phyloP scores from a whole-genome alignment of 768 basidiomycete species.

The Amanita exitialis region DNA sequence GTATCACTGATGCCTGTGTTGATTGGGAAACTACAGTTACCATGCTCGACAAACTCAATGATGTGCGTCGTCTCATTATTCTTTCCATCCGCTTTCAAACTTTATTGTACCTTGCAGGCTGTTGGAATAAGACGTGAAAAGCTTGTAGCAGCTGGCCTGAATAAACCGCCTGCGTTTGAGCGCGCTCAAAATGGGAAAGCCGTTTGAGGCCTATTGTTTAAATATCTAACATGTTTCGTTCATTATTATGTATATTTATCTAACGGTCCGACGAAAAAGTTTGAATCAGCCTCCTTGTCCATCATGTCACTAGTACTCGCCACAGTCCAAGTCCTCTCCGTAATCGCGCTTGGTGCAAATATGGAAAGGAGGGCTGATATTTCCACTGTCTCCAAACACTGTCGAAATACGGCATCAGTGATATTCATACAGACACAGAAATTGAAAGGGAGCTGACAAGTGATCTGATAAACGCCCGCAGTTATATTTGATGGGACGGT shows the following conservation, averaged over 20 bases:
- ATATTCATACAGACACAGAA: not conserved
- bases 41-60: conserved; percentile 68
- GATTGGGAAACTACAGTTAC: conserved; percentile 71
- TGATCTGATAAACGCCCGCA: not conserved
- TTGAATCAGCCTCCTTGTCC: not conserved
- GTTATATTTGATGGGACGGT: not conserved
- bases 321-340: not conserved
- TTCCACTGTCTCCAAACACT: not conserved
- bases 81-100: not conserved
- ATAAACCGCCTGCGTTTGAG: conserved; percentile 24
- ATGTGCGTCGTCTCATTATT: conserved; percentile 18
- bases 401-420: not conserved
- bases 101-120: conserved; percentile 22
- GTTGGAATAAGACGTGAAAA: conserved; percentile 34
- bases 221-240: not conserved
- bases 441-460: not conserved
- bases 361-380: not conserved
- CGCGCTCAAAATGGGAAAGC: conserved; percentile 10
- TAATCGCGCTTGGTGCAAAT: not conserved
- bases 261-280: too few species aligned
- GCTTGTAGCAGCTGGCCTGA: conserved; percentile 29
- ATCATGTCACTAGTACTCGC: not conserved
- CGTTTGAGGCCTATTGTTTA: not conserved
- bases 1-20: conserved; percentile 90
- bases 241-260: too few species aligned